Evolutionary conservation across 2,329 filamentous ascomycete genomes (phyloP).

Genomic region (Mollisia scopiformis): DNA sequence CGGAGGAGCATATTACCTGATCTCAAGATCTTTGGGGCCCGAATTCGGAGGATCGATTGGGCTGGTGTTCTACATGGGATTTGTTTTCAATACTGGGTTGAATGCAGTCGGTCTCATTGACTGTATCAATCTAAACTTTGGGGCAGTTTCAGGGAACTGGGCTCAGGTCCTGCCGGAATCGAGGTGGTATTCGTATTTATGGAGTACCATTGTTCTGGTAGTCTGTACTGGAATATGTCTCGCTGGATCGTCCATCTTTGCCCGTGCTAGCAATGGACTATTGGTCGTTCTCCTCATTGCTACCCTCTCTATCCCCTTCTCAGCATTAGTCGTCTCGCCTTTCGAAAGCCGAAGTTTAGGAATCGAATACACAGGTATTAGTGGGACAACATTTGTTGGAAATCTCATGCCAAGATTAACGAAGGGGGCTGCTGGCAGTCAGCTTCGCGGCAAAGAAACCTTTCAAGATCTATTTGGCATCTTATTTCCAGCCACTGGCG

Average conservation of each 20-base stretch:
- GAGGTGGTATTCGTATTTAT: constrained; percentile 77
- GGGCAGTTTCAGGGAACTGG: constrained; percentile 57
- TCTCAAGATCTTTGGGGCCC: constrained; percentile 81
- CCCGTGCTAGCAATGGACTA: constrained; percentile 77
- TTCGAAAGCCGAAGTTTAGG: constrained; percentile 65
- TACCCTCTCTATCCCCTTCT: constrained; percentile 81
- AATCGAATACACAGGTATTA: constrained; percentile 80
- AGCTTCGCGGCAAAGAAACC: constrained; percentile 65
- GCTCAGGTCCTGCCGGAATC: constrained; percentile 65
- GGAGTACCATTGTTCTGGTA: constrained; percentile 72
- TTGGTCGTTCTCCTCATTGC: constrained; percentile 72
- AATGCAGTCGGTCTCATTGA: constrained; percentile 87
- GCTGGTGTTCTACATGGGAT: constrained; percentile 88
- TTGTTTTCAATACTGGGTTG: constrained; percentile 83
- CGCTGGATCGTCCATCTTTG: constrained; percentile 78
- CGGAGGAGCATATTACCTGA: constrained; percentile 86
- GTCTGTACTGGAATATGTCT: constrained; percentile 77
- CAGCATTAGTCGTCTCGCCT: constrained; percentile 68
- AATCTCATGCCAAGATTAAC: constrained; percentile 74
- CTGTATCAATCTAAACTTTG: constrained; percentile 78
- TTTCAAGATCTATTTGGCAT: constrained; percentile 87
- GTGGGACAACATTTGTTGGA: constrained; percentile 67
- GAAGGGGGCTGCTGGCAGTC: constrained; percentile 62
- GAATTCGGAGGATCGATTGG: constrained; percentile 91
- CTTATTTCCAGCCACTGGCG: constrained; percentile 69